Base-by-base conservation (phyloP, 164 flowering plant genomes). In the Liquidambar formosana region DNA sequence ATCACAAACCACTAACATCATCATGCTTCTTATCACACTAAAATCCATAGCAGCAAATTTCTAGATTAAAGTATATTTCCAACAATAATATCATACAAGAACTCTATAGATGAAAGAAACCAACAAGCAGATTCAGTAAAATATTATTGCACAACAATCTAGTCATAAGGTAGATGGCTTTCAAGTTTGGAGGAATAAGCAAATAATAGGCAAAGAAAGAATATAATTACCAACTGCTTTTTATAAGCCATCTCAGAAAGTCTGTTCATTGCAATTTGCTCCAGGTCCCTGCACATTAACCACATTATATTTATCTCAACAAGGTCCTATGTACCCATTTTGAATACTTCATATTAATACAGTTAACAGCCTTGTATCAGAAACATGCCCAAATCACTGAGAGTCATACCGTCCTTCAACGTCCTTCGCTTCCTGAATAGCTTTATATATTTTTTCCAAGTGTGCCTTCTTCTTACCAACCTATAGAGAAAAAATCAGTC, bases 231-330 rank as follows among this genome's bases (percentile, higher is more conserved):
- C 98, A 86, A 70, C 68, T 73, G 78, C 79, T 88, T 94, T 73
- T 70, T 83, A 75, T 84, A 92, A 61, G 96, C 88, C 81, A 84
- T 72, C 77, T 92, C 97, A 66, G 82, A 77, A 64, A 92, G 90
- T 68, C 81, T 83, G 75, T 86, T 77, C 90, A 94, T 79, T 8
- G 97, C 96, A 75, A 81, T 71, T 72, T 80, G 86, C 83, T 94
- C 97, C 72, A 80, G 87, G 47, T 71, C 70, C 86, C 97, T 92
- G 89, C 76, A 82, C 52, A 75, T 57, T 26, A 71, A 67, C 61
- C 43, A 66, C 18, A 63, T 48, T 56, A 48, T 26, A 47, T 23
- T 27, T n/a, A 44, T 25, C 14, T 52, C 65, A 49, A 65, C 41
- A 44, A 48, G 14, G 56, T 23, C 62, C 18, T 57, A 38, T 1